Conservation (phyloP, 768 basidiomycete genomes). For the Lanmaoa pseudosensibilis region DNA sequence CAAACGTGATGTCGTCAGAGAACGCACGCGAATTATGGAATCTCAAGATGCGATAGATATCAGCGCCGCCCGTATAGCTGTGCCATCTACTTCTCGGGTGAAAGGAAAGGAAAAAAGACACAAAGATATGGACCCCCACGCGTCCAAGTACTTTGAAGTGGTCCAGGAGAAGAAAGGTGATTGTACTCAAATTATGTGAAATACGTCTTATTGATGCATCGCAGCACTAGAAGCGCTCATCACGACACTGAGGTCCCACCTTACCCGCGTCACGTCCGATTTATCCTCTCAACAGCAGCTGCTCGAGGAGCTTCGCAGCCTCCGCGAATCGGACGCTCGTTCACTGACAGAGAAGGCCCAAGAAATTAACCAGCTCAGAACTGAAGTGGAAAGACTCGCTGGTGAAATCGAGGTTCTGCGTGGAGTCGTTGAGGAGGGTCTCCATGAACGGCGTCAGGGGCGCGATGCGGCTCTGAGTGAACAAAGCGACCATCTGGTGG, state of each 20-base stretch:
- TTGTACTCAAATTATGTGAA: constrained; percentile 6
- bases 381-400: constrained; percentile 78
- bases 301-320: constrained; percentile 60
- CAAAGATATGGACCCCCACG: constrained; percentile 39
- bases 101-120: constrained; percentile 31
- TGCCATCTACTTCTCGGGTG: constrained; percentile 22
- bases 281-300: constrained; percentile 74
- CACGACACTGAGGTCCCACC: constrained; percentile 66
- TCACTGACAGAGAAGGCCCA: constrained; percentile 57
- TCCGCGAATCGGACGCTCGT: constrained; percentile 62
- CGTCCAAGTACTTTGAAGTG: constrained; percentile 65
- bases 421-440: constrained; percentile 82
- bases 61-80: constrained; percentile 13
- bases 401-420: constrained; percentile 87
- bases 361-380: constrained; percentile 66
- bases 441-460: constrained; percentile 65
- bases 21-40: constrained; percentile 64
- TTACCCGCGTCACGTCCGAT: constrained; percentile 76
- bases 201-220: constrained; percentile 12
- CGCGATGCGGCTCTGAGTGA: constrained; percentile 40
- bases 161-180: constrained; percentile 89
- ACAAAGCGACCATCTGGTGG: constrained; percentile 1
- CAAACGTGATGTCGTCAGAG: constrained; percentile 71
- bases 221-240: constrained; percentile 83
- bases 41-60: constrained; percentile 43